These are phyloP conservation scores for Debaryomyces coudertii DNA, from an alignment of 1,139 yeast genomes.

Conservation along the genomic window DNA sequence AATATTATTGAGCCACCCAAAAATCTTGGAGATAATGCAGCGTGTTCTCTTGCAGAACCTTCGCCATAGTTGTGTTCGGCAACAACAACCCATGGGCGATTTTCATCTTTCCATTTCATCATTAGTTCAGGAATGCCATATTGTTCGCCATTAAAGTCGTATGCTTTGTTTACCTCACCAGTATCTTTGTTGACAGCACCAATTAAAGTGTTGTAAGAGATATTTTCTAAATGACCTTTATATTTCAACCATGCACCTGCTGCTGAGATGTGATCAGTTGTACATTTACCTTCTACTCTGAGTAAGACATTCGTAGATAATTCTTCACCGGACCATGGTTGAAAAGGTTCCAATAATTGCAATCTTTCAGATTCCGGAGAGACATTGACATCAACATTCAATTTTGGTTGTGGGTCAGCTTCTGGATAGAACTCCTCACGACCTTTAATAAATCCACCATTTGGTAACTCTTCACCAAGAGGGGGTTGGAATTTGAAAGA, in stretches of 20 bases:
- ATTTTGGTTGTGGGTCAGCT: conserved; percentile 70
- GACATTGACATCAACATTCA: conserved; percentile 70
- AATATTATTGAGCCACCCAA: conserved; percentile 87
- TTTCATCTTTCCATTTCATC: conserved; percentile 90
- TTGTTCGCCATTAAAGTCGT: conserved; percentile 79
- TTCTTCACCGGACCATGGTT: conserved; percentile 85
- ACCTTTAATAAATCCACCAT: conserved; percentile 78
- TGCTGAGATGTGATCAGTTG: conserved; percentile 97
- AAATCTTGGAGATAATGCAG: conserved; percentile 93
- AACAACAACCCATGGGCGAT: conserved; percentile 88
- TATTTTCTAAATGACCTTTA: conserved; percentile 96
- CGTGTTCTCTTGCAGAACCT: conserved; percentile 99
- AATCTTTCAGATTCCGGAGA: conserved; percentile 74
- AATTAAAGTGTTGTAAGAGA: conserved; percentile 90
- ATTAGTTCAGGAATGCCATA: conserved; percentile 92
- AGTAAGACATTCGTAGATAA: conserved; percentile 72
- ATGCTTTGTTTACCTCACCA: conserved; percentile 90
- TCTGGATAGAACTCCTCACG: conserved; percentile 85
- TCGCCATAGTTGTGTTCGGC: conserved; percentile 99
- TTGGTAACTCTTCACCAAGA: conserved; percentile 82
- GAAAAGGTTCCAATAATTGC: conserved; percentile 86
- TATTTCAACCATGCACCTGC: conserved; percentile 99
- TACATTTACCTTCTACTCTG: conserved; percentile 96
- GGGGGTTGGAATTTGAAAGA: conserved; percentile 78
- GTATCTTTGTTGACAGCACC: conserved; percentile 98